A percentile compares a stretch with the other conserved stretches of the same genome.
Conservation (phyloP, 805 yeast species). For the Candida sakaeoensis region DNA sequence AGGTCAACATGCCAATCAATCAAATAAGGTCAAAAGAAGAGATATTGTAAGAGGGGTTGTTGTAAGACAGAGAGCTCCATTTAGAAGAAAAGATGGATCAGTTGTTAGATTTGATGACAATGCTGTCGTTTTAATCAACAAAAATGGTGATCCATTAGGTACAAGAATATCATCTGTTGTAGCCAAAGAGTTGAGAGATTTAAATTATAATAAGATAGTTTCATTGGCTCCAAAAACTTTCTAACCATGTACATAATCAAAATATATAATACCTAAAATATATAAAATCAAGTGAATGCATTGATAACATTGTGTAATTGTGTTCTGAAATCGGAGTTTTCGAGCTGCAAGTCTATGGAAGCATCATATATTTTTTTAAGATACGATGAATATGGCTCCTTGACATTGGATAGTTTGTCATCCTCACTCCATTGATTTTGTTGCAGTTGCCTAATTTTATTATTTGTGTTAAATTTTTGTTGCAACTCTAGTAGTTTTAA, state of each 20-base stretch:
- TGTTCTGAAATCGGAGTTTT: background rate
- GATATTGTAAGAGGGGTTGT: conserved; percentile 95
- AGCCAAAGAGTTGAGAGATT: conserved; percentile 83
- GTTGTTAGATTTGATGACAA: conserved; percentile 88
- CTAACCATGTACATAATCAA: conserved; percentile 10
- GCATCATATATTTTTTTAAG: background rate
- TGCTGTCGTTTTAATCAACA: conserved; percentile 93
- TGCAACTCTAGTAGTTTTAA: conserved; percentile 6
- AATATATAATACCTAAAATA: background rate
- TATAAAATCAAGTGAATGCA: conserved; percentile 1
- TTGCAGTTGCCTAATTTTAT: conserved; percentile 1
- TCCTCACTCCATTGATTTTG: background rate
- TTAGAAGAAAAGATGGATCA: conserved; percentile 81
- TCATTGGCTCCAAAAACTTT: conserved; percentile 78
- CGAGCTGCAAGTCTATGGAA: background rate
- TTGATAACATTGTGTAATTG: conserved; percentile 6
- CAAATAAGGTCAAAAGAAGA: conserved; percentile 86
- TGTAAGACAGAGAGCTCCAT: conserved; percentile 82
- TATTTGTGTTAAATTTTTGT: background rate
- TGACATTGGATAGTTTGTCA: background rate
- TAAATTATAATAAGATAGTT: conserved; percentile 79
- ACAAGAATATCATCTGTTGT: conserved; percentile 89
- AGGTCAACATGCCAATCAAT: conserved; percentile 61
- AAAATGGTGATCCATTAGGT: conserved; percentile 90
- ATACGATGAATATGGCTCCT: background rate